Conservation (phyloP, 305 asterid genomes). For the Fraxinus angustifolia region DNA sequence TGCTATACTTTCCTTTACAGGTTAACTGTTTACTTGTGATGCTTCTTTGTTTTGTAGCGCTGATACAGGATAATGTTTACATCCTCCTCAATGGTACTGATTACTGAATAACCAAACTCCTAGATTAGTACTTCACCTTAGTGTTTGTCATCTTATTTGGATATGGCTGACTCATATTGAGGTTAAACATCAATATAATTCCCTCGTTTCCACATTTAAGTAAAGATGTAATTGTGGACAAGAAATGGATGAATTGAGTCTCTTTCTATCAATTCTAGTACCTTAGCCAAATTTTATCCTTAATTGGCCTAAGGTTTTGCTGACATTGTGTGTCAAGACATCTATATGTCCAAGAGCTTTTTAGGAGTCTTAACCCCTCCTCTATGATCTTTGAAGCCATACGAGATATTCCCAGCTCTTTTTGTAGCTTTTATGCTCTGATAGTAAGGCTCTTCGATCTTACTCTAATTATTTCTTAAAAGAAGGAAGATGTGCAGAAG, state of each 20-base stretch:
- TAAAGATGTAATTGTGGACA: neutral
- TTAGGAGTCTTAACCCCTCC: neutral
- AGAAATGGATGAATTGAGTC: neutral
- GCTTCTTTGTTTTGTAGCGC: neutral
- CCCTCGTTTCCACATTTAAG: neutral
- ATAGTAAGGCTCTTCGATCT: neutral
- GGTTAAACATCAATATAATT: neutral
- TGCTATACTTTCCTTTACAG: neutral
- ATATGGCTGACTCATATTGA: neutral
- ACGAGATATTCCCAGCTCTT: neutral
- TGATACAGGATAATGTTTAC: neutral
- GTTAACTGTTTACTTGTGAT: neutral
- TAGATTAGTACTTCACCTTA: neutral
- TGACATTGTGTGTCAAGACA: neutral
- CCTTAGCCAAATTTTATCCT: neutral
- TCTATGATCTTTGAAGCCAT: neutral
- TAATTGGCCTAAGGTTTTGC: neutral
- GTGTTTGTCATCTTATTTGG: neutral
- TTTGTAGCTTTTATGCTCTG: neutral
- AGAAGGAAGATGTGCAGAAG: neutral
- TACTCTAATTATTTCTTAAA: too few relatives aligned
- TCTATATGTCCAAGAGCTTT: neutral
- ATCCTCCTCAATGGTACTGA: neutral
- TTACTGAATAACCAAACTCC: neutral
- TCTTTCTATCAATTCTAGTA: too few relatives aligned